These are phyloP conservation scores for Rhizopogon rudus DNA, from an alignment of 768 basidiomycete genomes.

Conservation along the genomic window DNA sequence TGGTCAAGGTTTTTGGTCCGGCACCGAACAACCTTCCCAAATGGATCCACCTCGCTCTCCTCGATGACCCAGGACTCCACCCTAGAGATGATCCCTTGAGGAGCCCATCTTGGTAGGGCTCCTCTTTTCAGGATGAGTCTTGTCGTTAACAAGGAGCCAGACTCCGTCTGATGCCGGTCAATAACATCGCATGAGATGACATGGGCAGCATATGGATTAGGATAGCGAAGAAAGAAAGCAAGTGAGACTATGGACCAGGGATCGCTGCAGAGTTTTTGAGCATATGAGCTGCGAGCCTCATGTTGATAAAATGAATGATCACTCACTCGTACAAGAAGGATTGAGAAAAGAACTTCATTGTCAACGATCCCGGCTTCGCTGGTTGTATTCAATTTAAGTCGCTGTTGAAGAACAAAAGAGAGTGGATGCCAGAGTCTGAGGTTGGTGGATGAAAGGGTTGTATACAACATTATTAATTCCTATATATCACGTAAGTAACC, in stretches of 20 bases:
- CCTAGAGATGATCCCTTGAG: conserved; percentile 72
- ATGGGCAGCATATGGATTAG: conserved; percentile 91
- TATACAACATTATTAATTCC: background rate
- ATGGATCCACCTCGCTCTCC: conserved; percentile 89
- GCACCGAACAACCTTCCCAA: conserved; percentile 71
- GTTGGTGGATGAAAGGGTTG: background rate
- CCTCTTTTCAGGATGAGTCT: conserved; percentile 92
- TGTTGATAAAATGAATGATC: background rate
- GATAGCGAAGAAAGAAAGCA: conserved; percentile 93
- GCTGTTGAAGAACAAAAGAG: background rate
- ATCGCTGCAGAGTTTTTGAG: conserved; percentile 51
- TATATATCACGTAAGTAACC: conserved; percentile 3
- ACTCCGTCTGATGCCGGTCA: conserved; percentile 67
- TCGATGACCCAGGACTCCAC: conserved; percentile 95
- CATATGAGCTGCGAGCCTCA: conserved; percentile 1
- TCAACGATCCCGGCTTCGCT: conserved; percentile 31
- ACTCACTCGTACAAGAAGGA: conserved; percentile 55
- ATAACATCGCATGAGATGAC: conserved; percentile 95
- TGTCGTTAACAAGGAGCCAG: conserved; percentile 77
- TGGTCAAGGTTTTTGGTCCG: conserved; percentile 89
- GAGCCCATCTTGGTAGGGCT: conserved; percentile 89
- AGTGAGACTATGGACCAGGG: conserved; percentile 90
- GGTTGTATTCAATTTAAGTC: background rate
- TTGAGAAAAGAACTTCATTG: conserved; percentile 52
- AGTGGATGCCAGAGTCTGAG: background rate